Evolutionary conservation across 805 yeast species (phyloP).

Genomic region (Saturnispora zaruensis): DNA sequence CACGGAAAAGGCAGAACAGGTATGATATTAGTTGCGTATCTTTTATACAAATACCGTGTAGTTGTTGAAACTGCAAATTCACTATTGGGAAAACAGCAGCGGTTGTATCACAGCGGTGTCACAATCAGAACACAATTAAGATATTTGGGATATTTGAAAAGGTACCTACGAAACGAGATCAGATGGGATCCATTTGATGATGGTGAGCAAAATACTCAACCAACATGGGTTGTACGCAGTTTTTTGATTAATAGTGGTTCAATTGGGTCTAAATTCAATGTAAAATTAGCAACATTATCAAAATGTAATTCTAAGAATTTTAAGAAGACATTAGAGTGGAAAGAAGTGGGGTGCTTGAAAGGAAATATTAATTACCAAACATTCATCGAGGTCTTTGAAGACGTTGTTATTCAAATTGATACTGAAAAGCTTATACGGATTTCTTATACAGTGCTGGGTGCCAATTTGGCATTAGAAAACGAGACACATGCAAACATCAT

Average conservation of each 20-base stretch:
- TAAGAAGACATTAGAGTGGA: background rate
- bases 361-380: background rate
- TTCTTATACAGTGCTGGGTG: background rate
- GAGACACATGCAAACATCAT: background rate
- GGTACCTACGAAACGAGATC: constrained; percentile 5
- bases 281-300: background rate
- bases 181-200: background rate
- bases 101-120: constrained; percentile 53
- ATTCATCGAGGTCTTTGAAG: background rate
- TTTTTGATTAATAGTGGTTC: background rate
- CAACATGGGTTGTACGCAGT: background rate
- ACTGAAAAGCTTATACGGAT: background rate
- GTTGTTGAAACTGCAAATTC: constrained; percentile 39
- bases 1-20: constrained; percentile 94
- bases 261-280: background rate
- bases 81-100: constrained; percentile 48
- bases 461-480: background rate
- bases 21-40: constrained; percentile 57
- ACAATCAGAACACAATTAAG: constrained; percentile 62
- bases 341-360: background rate
- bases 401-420: background rate
- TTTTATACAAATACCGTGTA: constrained; percentile 40
- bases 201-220: background rate
- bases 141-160: constrained; percentile 47
- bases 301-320: background rate